Conservation (phyloP, 768 basidiomycete genomes). For the Pholiota microspora region DNA sequence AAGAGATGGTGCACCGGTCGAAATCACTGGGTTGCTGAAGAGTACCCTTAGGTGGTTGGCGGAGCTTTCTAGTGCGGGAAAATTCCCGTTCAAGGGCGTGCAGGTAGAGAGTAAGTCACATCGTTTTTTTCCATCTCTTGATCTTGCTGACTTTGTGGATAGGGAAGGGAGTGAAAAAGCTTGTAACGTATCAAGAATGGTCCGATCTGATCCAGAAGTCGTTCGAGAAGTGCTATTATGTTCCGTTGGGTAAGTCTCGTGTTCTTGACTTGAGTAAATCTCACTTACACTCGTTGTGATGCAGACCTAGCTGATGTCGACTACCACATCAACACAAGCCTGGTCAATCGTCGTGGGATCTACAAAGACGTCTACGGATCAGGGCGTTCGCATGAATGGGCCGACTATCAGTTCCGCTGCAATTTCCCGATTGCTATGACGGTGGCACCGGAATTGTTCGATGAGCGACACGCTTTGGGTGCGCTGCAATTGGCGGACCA, state of each 20-base stretch:
- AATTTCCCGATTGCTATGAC: slow-evolving; percentile 97
- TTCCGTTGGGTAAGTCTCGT: slow-evolving; percentile 69
- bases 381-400: slow-evolving; percentile 85
- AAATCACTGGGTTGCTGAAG: slow-evolving; percentile 92
- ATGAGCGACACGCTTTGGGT: slow-evolving; percentile 71
- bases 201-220: slow-evolving; percentile 75
- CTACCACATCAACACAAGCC: slow-evolving; percentile 64
- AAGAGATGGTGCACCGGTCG: slow-evolving; percentile 92
- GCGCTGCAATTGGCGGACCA: slow-evolving; percentile 81
- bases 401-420: slow-evolving; percentile 92
- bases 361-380: slow-evolving; percentile 99
- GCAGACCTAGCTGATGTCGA: slow-evolving; percentile 70
- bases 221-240: slow-evolving; percentile 90
- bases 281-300: too few relatives aligned
- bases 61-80: slow-evolving; percentile 55
- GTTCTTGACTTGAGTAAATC: too few relatives aligned
- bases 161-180: slow-evolving; percentile 69
- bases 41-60: slow-evolving; percentile 91
- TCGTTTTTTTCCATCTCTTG: background rate
- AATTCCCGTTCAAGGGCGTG: slow-evolving; percentile 92
- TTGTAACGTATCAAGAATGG: slow-evolving; percentile 93
- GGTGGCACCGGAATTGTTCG: slow-evolving; percentile 94
- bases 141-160: slow-evolving; percentile 1
- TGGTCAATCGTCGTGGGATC: slow-evolving; percentile 90
- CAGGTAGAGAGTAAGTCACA: slow-evolving; percentile 64